Evolutionary conservation across 257 asterid genomes (phyloP), one percentile per base, ranked within the genome.

Genomic region (Verbena officinalis): DNA sequence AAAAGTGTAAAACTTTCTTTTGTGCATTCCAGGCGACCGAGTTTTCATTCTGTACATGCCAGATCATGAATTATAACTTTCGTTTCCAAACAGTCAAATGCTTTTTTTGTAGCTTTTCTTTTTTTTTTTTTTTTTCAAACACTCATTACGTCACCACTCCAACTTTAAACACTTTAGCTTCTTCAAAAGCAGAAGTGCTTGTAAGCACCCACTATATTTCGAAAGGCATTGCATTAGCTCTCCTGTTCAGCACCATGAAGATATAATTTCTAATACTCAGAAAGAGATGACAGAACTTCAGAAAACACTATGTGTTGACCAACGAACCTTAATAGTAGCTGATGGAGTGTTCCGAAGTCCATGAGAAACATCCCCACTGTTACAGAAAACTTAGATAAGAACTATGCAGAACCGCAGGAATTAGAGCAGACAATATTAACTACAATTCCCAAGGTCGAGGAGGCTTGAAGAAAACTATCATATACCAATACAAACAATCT

Each of bases 331-430:
- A 38, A 93, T 72, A 73, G 94, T 90, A 69, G 96, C 96, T 43
- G 86, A 82, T 15, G 77, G 74, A 48, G 97, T 90, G 83, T 84
- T 90, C 24, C 98, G 87, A 52, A 89, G 97, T 70, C 95, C 97
- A 17, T 84, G 96, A 77, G 98, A 85, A 56, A 82, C 46, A 80
- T 85, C 78, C 40, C 95, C 98, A 80, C 97, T 93, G 79, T 44
- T 57, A 78, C 42, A 79, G 44, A 71, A 61, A 51, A 66, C 24
- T 54, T 54, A 76, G 59, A 57, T 69, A 68, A 67, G 80, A 61
- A 65, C 65, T 59, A 71, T 15, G 15, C 12, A 50, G 13, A 8
- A 63, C 46, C 33, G 43, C 39, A 67, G 14, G 44, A 46, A 55
- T 16, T 33, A 75, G 60, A 27, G 5, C 11, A 60, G 63, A 60